Evolutionary conservation across 2,329 filamentous ascomycete species (phyloP), one percentile per base, ranked within the genome.

Genomic region (Diaporthe capsici): DNA sequence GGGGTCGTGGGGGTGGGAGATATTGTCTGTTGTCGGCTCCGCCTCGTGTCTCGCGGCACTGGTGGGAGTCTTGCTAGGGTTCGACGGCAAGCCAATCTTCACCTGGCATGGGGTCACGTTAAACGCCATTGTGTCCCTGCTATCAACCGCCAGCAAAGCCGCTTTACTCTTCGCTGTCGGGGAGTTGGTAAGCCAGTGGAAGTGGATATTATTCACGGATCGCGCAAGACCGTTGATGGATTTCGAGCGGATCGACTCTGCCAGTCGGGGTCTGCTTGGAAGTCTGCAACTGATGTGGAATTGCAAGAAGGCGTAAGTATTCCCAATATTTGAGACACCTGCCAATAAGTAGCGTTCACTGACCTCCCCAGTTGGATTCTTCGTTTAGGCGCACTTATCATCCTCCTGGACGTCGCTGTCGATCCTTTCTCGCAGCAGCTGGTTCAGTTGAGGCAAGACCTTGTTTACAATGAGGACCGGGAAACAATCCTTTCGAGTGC

Each of bases 351-450:
- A 34, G 12, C 9, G 7, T 15, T 17, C 25, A 28, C 47, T 72
- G 17, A 60, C 37, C 15, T n/a, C 1, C 3, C 15, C 47, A 75
- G 73, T 20, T 39, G 44, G 25, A n/a, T 67, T 10, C 63, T 67
- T 49, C 74, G 74, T n/a, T 17, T 73, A 12, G 74, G 58, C 17
- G 68, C 74, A 5, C n/a, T 75, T 20, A 28, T 73, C 2, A 44
- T 61, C 1, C 10, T 75, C 12, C 39, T 75, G 17, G 49, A 47
- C 55, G 47, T 72, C 22, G 74, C 68, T 17, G 42, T 73, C 15
- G 74, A 75, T 20, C 74, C 74, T 10, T 73, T 75, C 17, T 65
- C 55, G 34, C 74, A 75, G 37, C 74, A 75, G 51, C 55, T 72
- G 39, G 49, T 75, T 22, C 74, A 73, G 25, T 55, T 53, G n/a